Percentiles rank a stretch among this genome's conserved stretches.
phyloP scores from a whole-genome alignment of 2,329 filamentous ascomycete species.

The Penicillium glabrum region DNA sequence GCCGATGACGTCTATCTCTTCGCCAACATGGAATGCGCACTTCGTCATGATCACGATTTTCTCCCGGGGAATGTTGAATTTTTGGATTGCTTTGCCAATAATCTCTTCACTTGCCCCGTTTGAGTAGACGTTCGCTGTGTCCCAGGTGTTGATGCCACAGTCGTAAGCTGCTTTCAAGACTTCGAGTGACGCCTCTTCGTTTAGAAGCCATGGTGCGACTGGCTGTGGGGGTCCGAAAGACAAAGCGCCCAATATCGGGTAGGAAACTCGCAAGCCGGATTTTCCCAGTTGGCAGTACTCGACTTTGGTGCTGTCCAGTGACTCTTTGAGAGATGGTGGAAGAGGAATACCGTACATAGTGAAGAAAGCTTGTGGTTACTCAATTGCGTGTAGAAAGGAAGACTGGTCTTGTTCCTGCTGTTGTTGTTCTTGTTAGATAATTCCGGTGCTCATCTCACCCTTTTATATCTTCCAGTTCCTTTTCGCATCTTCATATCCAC shows the following conservation, averaged over 20 bases:
- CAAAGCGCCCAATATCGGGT: neutral
- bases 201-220: neutral
- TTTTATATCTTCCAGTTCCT: neutral
- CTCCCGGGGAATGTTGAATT: slow-evolving; percentile 57
- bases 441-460: neutral
- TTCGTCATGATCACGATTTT: slow-evolving; percentile 61
- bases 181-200: neutral
- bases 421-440: no score
- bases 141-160: slow-evolving; percentile 26
- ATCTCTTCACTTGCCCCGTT: slow-evolving; percentile 57
- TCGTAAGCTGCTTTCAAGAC: slow-evolving; percentile 24
- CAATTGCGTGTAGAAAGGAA: neutral
- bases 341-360: neutral
- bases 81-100: slow-evolving; percentile 57
- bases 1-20: slow-evolving; percentile 22
- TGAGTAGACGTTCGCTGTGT: slow-evolving; percentile 51
- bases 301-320: neutral
- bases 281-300: slow-evolving; percentile 1
- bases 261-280: slow-evolving; percentile 1
- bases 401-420: neutral
- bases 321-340: slow-evolving; percentile 3
- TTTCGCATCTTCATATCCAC: no score
- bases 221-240: neutral
- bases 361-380: neutral
- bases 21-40: slow-evolving; percentile 38